Base-by-base conservation (phyloP, 2,329 filamentous ascomycete species). In the Fusarium sp. region DNA sequence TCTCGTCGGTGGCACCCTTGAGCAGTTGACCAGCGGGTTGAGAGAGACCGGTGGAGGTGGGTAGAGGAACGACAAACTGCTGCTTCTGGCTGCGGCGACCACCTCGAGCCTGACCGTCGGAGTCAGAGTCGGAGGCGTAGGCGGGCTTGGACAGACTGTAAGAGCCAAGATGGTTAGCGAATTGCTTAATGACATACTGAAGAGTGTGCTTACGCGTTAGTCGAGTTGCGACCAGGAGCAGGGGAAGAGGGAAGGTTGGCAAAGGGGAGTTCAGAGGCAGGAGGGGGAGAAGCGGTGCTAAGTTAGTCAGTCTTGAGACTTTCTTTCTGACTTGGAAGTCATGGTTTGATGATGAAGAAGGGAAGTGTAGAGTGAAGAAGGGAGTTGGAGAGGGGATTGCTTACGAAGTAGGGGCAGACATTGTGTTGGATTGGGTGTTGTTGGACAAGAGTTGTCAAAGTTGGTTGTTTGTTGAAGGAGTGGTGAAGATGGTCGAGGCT, bases 1-100 rank as follows among this genome's bases (percentile, higher is more conserved):
- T 80, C 30, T 87, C 84, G 66, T 89, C 86, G 32, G 85, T 84
- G 16, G 87, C 83, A 14, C 88, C 88, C 77, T 85, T 86, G 67
- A 90, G 84, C 34, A 90, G 83, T 70, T 84, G 81, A 58, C 75
- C 75, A 57, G 74, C 77, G 40, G 77, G 75, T 60, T 80, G 79
- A 14, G 81, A 80, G 51, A 82, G 77, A 50, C 76, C 77, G 38
- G 80, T 80, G 64, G 66, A 79, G 55, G 71, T 78, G 69, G 76
- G 76, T 46, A 76, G 73, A 59, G 73, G 72, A 69, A 73, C 73
- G 59, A 75, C 73, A 30, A 77, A 73, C 66, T 77, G 70, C 66
- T 67, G 69, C 68, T 72, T 75, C 67, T 59, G 68, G 66, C 58
- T 57, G 42, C 74, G 73, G 67, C 75, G 75, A 25, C 75, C 75